phyloP scores from a whole-genome alignment of 345 rosid species.

The Camelina laxa region DNA sequence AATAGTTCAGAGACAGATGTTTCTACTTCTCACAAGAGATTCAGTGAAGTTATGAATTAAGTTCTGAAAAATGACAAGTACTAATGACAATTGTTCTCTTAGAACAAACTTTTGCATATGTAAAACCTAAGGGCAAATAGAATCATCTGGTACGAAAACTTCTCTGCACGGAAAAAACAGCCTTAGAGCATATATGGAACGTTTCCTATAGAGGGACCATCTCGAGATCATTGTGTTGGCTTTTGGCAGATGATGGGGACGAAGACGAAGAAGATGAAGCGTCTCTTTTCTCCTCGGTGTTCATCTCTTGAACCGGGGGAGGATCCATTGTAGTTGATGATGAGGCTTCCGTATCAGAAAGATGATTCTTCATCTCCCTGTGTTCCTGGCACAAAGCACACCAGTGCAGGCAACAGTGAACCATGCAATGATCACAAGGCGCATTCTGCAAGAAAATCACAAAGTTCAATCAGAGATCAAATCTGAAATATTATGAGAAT shows the following conservation, averaged over 20 bases:
- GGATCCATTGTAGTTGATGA: conserved; percentile 63
- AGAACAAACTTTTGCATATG: conserved; percentile 20
- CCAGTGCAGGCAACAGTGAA: conserved; percentile 89
- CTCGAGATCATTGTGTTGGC: conserved; percentile 51
- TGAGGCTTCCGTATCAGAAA: conserved; percentile 55
- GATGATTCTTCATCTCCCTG: conserved; percentile 87
- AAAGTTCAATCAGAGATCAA: conserved; percentile 6
- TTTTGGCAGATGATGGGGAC: conserved; percentile 51
- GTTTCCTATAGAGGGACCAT: conserved; percentile 57
- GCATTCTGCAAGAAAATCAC: conserved; percentile 58
- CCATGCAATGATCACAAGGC: conserved; percentile 83
- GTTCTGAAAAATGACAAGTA: conserved; percentile 11
- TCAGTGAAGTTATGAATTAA: conserved; percentile 13
- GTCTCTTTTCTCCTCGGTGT: conserved; percentile 45
- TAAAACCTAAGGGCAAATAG: conserved; percentile 16
- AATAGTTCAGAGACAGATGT: background rate
- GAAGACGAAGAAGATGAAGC: conserved; percentile 38
- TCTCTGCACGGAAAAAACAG: conserved; percentile 26
- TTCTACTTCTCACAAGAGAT: background rate
- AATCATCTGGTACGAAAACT: conserved; percentile 39
- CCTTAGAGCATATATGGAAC: conserved; percentile 32
- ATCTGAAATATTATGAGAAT: conserved; percentile 12
- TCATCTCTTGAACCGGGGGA: conserved; percentile 83
- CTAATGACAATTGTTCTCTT: conserved; percentile 30
- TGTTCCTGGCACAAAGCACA: conserved; percentile 95